Evolutionary conservation across 371 early-diverging fungal genomes (phyloP).

Genomic region (Syncephalastrum contaminatum): DNA sequence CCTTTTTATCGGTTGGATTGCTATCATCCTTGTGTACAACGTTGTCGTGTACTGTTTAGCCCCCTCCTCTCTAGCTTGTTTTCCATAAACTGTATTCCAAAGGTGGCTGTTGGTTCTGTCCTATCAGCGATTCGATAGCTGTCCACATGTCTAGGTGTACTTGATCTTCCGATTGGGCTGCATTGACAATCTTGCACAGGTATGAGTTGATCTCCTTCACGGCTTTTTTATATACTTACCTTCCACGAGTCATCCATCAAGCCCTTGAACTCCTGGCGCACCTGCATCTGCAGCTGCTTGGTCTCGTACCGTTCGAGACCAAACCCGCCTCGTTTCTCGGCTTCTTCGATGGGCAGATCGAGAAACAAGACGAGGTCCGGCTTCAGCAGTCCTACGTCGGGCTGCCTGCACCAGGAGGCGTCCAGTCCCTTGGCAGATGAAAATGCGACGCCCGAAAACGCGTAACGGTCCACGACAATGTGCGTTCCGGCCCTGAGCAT

Average conservation of each 20-base stretch:
- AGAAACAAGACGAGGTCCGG: constrained; percentile 93
- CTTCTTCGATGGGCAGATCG: constrained; percentile 80
- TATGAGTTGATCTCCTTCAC: not conserved
- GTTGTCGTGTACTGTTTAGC: too few species aligned
- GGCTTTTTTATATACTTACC: constrained; percentile 23
- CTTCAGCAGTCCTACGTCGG: constrained; percentile 84
- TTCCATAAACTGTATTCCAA: too few species aligned
- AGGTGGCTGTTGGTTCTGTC: too few species aligned
- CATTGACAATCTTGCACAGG: constrained; percentile 15
- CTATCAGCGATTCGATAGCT: constrained; percentile 1
- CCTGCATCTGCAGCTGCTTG: constrained; percentile 80
- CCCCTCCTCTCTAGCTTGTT: too few species aligned
- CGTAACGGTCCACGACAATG: constrained; percentile 96
- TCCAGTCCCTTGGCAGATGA: constrained; percentile 91
- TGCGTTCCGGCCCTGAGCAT: constrained; percentile 67
- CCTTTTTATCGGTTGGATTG: too few species aligned
- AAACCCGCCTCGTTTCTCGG: constrained; percentile 82
- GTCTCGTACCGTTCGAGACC: constrained; percentile 97
- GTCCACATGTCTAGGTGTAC: constrained; percentile 22
- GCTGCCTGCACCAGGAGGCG: constrained; percentile 84
- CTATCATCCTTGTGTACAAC: too few species aligned
- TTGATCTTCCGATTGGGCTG: constrained; percentile 18
- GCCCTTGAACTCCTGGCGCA: constrained; percentile 59
- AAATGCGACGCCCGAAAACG: constrained; percentile 96
- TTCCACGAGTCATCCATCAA: constrained; percentile 64